Evolutionary conservation across 208 protist species (phyloP).

Genomic region (Chromosphaera perkinsii): DNA sequence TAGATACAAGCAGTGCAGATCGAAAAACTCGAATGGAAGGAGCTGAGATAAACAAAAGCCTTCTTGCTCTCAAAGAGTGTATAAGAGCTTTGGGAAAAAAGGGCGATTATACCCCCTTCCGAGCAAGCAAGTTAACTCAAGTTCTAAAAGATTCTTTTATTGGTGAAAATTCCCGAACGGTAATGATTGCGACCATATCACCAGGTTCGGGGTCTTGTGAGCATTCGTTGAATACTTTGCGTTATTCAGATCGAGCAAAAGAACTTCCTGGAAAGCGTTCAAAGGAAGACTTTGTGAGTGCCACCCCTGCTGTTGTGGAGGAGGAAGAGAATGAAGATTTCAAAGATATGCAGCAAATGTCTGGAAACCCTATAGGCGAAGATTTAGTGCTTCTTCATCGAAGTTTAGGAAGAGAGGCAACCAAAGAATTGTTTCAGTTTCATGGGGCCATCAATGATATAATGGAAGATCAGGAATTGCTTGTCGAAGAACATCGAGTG

Average conservation of each 20-base stretch:
- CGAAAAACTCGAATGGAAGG: conserved; percentile 67
- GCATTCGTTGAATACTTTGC: conserved; percentile 95
- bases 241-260: conserved; percentile 93
- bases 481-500: no score
- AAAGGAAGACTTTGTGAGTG: no score
- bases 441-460: no score
- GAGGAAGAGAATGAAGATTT: no score
- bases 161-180: conserved; percentile 85
- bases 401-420: no score
- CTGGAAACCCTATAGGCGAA: no score
- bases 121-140: conserved; percentile 91
- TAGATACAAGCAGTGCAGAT: conserved; percentile 86
- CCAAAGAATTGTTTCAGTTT: no score
- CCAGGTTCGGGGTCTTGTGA: conserved; percentile 72
- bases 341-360: no score
- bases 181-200: conserved; percentile 83
- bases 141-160: conserved; percentile 84
- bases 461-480: no score
- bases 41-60: conserved; percentile 30
- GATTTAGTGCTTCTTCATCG: no score
- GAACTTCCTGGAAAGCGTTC: no score
- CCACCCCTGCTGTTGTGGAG: no score
- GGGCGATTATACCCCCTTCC: conserved; percentile 17
- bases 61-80: conserved; percentile 90
- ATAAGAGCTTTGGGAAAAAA: conserved; percentile 19